Evolutionary conservation across 495 filamentous ascomycete genomes (phyloP).

Genomic region (Penicillium nucicola): DNA sequence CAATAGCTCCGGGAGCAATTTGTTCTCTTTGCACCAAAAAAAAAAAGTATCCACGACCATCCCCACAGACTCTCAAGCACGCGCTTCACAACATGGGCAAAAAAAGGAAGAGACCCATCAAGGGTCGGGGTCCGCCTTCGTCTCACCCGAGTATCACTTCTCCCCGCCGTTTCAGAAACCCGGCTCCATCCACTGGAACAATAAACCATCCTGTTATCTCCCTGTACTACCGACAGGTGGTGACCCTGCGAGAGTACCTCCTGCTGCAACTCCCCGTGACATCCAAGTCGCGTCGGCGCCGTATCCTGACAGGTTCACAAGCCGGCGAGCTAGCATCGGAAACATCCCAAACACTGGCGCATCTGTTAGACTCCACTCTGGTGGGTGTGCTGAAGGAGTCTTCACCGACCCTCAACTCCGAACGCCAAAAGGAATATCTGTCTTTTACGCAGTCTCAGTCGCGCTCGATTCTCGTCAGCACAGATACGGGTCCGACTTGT

Average conservation of each 20-base stretch:
- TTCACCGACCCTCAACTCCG: conserved; percentile 31
- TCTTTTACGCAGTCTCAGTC: conserved; percentile 62
- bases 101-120: conserved; percentile 43
- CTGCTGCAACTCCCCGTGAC: conserved; percentile 47
- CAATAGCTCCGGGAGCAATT: too few species aligned
- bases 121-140: conserved; percentile 18
- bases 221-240: conserved; percentile 66
- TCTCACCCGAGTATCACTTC: conserved; percentile 19
- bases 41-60: too few species aligned
- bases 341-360: conserved; percentile 30
- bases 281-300: conserved; percentile 51
- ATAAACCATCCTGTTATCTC: conserved; percentile 63
- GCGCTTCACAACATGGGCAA: too few species aligned
- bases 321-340: background rate
- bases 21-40: too few species aligned
- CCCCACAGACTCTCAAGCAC: background rate
- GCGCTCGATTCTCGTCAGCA: conserved; percentile 30
- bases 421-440: conserved; percentile 55
- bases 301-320: conserved; percentile 31
- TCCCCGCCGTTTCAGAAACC: conserved; percentile 15
- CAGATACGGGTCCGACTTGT: conserved; percentile 36
- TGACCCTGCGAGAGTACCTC: conserved; percentile 72
- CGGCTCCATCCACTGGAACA: conserved; percentile 8
- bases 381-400: conserved; percentile 51
- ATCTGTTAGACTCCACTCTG: conserved; percentile 65